A percentile compares a stretch with the other conserved stretches of the same genome.
These are phyloP conservation scores for Pichia cephalocereana DNA, from an alignment of 805 yeast genomes.

Conservation along the genomic window DNA sequence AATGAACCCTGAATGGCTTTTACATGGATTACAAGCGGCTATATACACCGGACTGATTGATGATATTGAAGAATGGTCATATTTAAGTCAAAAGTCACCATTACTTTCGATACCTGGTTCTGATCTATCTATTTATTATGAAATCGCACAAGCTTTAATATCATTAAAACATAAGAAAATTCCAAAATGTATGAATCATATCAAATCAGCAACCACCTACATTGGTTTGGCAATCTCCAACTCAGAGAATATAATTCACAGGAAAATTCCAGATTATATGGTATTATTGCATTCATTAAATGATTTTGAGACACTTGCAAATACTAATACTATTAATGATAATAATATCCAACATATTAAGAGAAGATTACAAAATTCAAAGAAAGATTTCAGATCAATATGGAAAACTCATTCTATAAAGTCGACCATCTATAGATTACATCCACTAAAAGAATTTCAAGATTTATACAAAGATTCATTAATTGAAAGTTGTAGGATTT, in stretches of 20 bases:
- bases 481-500: constrained; percentile 50
- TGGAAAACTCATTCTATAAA: constrained; percentile 40
- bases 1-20: constrained; percentile 38
- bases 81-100: constrained; percentile 33
- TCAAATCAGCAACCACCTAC: constrained; percentile 43
- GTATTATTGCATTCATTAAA: constrained; percentile 52
- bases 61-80: constrained; percentile 50
- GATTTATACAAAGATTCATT: constrained; percentile 40
- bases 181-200: constrained; percentile 28
- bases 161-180: constrained; percentile 30
- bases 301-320: constrained; percentile 40
- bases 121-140: constrained; percentile 45
- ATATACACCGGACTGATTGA: constrained; percentile 50
- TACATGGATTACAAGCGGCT: constrained; percentile 68
- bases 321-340: constrained; percentile 9
- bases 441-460: constrained; percentile 16
- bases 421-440: constrained; percentile 26
- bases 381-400: constrained; percentile 33
- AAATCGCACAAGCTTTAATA: constrained; percentile 55
- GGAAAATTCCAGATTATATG: constrained; percentile 38
- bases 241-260: constrained; percentile 40
- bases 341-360: constrained; percentile 12
- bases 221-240: constrained; percentile 54
- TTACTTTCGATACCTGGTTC: constrained; percentile 36
- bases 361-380: constrained; percentile 17